Evolutionary conservation across 805 yeast genomes (phyloP).

Genomic region (Candida dendrica): DNA sequence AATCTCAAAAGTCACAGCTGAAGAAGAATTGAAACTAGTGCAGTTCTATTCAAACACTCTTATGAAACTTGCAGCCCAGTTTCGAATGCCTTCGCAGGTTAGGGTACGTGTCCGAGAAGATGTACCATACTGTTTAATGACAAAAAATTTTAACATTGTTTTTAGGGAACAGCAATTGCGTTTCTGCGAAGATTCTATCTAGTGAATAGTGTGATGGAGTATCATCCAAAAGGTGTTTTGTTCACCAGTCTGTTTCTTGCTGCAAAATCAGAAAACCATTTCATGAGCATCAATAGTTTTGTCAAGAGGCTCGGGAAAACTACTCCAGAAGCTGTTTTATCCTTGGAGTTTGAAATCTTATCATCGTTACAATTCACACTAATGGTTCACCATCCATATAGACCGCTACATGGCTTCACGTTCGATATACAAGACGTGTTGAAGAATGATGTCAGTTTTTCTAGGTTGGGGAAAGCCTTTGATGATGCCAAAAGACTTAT

Average conservation of each 20-base stretch:
- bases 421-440: constrained; percentile 72
- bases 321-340: constrained; percentile 59
- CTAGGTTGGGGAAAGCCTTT: constrained; percentile 59
- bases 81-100: constrained; percentile 83
- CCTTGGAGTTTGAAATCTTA: constrained; percentile 71
- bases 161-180: constrained; percentile 67
- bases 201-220: constrained; percentile 75
- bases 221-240: constrained; percentile 79
- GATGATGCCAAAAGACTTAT: constrained; percentile 63
- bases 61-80: constrained; percentile 59
- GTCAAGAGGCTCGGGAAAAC: constrained; percentile 45
- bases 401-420: constrained; percentile 91
- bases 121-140: too few relatives aligned
- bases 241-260: constrained; percentile 81
- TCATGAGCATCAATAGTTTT: constrained; percentile 78
- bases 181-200: constrained; percentile 79
- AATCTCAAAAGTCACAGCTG: constrained; percentile 38
- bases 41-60: constrained; percentile 68
- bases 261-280: constrained; percentile 87
- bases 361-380: constrained; percentile 74
- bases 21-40: constrained; percentile 67
- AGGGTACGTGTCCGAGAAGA: too few relatives aligned
- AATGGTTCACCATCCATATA: constrained; percentile 80
- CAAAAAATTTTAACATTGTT: neutral
- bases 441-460: constrained; percentile 35